A percentile compares a stretch with the other conserved stretches of the same genome.
Evolutionary conservation across 768 basidiomycete genomes (phyloP).

Genomic region (Boletus rufocinnamomeus): DNA sequence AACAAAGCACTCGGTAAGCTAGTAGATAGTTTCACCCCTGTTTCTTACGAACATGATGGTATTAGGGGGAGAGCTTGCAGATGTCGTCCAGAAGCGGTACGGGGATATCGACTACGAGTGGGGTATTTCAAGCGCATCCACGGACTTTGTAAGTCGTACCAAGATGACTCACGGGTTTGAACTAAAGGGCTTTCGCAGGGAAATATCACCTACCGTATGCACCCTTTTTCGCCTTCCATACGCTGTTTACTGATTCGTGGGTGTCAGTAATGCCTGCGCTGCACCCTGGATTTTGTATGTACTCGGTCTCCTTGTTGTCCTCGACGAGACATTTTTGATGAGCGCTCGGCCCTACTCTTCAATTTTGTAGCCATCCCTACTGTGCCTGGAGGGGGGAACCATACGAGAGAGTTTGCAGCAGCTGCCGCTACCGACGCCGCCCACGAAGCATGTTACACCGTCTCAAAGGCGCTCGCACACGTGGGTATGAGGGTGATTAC

Average conservation of each 20-base stretch:
- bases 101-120: conserved; percentile 64
- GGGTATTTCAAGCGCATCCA: conserved; percentile 72
- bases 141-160: conserved; percentile 68
- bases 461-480: conserved; percentile 71
- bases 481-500: conserved; percentile 67
- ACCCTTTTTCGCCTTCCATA: not conserved
- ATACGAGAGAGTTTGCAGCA: conserved; percentile 67
- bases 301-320: not conserved
- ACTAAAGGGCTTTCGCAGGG: conserved; percentile 19
- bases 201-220: conserved; percentile 70
- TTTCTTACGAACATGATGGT: not conserved
- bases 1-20: conserved; percentile 60
- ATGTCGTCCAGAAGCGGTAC: conserved; percentile 59
- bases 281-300: conserved; percentile 64
- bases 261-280: conserved; percentile 59
- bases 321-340: not conserved
- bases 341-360: not conserved
- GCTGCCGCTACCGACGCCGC: conserved; percentile 60
- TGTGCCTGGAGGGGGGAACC: conserved; percentile 70
- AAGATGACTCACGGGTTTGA: not conserved
- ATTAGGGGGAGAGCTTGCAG: conserved; percentile 64
- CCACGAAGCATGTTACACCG: conserved; percentile 65
- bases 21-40: not conserved
- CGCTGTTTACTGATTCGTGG: conserved; percentile 4
- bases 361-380: conserved; percentile 68